Percentiles rank a stretch among this genome's conserved stretches.
Conservation (phyloP, 148 eudicot genomes). For the Fallopia convolvulus region DNA sequence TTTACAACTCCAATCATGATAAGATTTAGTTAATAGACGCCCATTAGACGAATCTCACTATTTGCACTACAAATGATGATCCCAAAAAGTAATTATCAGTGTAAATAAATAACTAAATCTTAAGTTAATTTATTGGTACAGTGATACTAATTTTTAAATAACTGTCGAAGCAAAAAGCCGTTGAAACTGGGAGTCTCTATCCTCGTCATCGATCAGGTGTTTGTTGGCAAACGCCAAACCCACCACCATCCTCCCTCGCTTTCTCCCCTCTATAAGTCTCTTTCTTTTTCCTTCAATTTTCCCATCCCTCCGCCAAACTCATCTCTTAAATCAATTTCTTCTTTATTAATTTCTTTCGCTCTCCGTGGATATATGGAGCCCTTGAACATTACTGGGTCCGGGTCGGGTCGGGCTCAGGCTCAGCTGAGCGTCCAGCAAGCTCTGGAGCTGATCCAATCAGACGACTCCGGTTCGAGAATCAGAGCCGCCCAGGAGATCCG, state of each 20-base stretch:
- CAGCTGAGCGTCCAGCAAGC: constrained; percentile 35
- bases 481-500: constrained; percentile 80
- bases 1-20: no score
- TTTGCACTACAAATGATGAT: background rate
- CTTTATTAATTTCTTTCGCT: background rate
- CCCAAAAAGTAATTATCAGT: background rate
- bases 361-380: background rate
- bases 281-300: background rate
- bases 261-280: background rate
- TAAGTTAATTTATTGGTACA: no score
- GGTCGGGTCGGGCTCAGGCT: constrained; percentile 12
- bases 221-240: background rate
- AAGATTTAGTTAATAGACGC: no score
- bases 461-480: constrained; percentile 30
- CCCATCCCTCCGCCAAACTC: background rate
- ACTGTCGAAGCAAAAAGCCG: background rate
- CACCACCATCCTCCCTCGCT: background rate
- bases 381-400: background rate
- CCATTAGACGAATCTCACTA: background rate
- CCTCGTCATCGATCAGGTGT: background rate
- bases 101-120: background rate
- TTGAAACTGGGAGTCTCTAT: background rate
- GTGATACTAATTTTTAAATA: background rate
- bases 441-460: constrained; percentile 48
- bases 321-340: background rate